phyloP scores from a whole-genome alignment of 75 land plant genomes.

The Larix kaempferi region DNA sequence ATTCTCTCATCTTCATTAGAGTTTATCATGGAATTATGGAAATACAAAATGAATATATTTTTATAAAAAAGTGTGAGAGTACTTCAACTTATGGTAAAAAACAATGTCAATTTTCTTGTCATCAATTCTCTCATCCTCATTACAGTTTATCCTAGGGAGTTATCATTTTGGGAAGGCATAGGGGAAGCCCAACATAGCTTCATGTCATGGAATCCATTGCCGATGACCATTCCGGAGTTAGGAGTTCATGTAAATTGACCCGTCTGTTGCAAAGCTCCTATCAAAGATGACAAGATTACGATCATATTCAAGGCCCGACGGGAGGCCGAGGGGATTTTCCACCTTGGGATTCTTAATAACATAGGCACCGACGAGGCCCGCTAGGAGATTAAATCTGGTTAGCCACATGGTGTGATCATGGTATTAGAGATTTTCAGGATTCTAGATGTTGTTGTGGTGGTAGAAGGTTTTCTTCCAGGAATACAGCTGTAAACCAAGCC shows the following conservation, averaged over 20 bases:
- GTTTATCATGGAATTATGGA: too few relatives aligned
- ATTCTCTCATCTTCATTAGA: too few relatives aligned
- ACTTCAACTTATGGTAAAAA: too few relatives aligned
- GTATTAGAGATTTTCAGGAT: constrained; percentile 26
- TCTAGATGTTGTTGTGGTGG: constrained; percentile 15
- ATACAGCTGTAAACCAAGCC: constrained; percentile 26
- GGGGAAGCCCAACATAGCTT: too few relatives aligned
- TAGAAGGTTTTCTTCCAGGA: constrained; percentile 13
- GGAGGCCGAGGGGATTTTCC: constrained; percentile 48
- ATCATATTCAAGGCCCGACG: constrained; percentile 40
- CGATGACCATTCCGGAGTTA: too few relatives aligned
- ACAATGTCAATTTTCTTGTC: too few relatives aligned
- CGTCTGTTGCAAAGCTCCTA: constrained; percentile 43
- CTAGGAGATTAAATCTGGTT: constrained; percentile 24
- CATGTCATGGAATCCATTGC: too few relatives aligned
- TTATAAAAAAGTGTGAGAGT: too few relatives aligned
- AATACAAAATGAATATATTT: too few relatives aligned
- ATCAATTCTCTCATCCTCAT: too few relatives aligned
- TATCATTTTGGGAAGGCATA: too few relatives aligned
- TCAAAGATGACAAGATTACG: constrained; percentile 51
- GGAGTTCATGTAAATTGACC: constrained; percentile 57
- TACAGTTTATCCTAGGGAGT: too few relatives aligned
- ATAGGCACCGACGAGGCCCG: constrained; percentile 29
- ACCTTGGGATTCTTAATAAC: constrained; percentile 28
- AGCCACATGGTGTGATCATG: constrained; percentile 35